Conservation (phyloP, 352 stramenopile genomes). For the Pythium volutum region DNA sequence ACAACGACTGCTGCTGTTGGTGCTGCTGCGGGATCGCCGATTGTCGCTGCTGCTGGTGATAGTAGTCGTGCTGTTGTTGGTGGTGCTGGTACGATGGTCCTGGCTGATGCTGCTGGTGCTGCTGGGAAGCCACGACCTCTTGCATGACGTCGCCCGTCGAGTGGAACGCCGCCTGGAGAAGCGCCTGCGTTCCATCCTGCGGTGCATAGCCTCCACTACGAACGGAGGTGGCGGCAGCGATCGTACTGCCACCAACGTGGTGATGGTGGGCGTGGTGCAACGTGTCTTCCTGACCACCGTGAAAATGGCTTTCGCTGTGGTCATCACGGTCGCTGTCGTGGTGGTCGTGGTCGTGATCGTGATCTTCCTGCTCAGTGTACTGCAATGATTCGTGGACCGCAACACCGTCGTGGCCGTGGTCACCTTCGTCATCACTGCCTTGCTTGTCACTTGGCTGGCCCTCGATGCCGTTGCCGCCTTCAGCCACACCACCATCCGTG, state of each 20-base stretch:
- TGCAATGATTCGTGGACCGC: slow-evolving; percentile 6
- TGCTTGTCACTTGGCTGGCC: not conserved
- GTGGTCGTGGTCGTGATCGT: slow-evolving; percentile 9
- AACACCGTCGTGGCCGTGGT: not conserved
- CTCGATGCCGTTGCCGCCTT: not conserved
- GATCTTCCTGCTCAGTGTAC: slow-evolving; percentile 19
- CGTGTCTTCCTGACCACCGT: slow-evolving; percentile 18
- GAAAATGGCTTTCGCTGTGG: slow-evolving; percentile 19
- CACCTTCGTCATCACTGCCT: slow-evolving; percentile 6
- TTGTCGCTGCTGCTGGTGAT: not conserved
- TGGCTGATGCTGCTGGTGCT: slow-evolving; percentile 26
- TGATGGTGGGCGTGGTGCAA: slow-evolving; percentile 23
- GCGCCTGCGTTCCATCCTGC: slow-evolving; percentile 55
- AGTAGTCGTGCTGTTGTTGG: slow-evolving; percentile 14
- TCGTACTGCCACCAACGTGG: slow-evolving; percentile 17
- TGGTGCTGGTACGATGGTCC: slow-evolving; percentile 22
- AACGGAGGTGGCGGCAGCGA: slow-evolving; percentile 1
- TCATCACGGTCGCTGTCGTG: slow-evolving; percentile 21
- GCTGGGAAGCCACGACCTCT: slow-evolving; percentile 53
- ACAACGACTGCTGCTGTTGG: slow-evolving; percentile 30
- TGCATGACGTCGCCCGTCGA: slow-evolving; percentile 78
- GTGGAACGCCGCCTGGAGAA: slow-evolving; percentile 68
- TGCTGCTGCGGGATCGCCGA: slow-evolving; percentile 7
- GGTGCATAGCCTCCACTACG: slow-evolving; percentile 20
- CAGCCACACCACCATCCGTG: slow-evolving; percentile 22